Conservation (phyloP, 2,329 filamentous ascomycete genomes). For the Aspergillus fijiensis region DNA sequence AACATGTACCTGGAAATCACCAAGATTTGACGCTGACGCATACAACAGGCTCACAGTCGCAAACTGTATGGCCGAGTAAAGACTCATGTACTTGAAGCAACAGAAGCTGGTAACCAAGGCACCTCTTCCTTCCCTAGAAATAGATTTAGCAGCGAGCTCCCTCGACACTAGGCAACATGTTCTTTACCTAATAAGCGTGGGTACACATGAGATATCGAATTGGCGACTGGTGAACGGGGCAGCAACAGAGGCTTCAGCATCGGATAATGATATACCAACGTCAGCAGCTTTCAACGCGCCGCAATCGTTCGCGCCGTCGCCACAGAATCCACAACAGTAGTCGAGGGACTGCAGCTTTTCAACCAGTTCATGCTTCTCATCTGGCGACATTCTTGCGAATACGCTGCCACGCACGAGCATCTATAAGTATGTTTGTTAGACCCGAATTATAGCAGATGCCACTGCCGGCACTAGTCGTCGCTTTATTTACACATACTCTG, state of each 20-base stretch:
- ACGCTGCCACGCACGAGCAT: conserved; percentile 92
- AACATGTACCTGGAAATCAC: conserved; percentile 78
- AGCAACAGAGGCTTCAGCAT: conserved; percentile 97
- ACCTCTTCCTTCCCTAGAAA: conserved; percentile 76
- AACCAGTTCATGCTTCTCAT: conserved; percentile 96
- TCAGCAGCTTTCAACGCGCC: conserved; percentile 95
- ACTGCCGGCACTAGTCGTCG: background rate
- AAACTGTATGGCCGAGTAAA: conserved; percentile 99
- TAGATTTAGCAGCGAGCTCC: conserved; percentile 16
- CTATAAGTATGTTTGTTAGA: conserved; percentile 38
- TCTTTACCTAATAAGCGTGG: conserved; percentile 76
- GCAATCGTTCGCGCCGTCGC: conserved; percentile 96
- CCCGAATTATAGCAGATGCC: background rate
- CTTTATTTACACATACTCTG: conserved; percentile 49
- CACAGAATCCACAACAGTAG: conserved; percentile 94
- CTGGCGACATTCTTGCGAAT: conserved; percentile 97
- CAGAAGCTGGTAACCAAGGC: conserved; percentile 97
- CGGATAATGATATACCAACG: conserved; percentile 93
- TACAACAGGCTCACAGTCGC: conserved; percentile 96
- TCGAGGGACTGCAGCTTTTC: conserved; percentile 96
- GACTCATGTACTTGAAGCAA: conserved; percentile 99
- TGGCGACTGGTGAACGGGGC: conserved; percentile 93
- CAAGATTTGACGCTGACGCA: conserved; percentile 86
- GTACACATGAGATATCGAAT: conserved; percentile 95
- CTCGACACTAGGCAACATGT: background rate